Base-by-base conservation (phyloP, 2,329 filamentous ascomycete genomes). In the Fusarium pseudograminearum region DNA sequence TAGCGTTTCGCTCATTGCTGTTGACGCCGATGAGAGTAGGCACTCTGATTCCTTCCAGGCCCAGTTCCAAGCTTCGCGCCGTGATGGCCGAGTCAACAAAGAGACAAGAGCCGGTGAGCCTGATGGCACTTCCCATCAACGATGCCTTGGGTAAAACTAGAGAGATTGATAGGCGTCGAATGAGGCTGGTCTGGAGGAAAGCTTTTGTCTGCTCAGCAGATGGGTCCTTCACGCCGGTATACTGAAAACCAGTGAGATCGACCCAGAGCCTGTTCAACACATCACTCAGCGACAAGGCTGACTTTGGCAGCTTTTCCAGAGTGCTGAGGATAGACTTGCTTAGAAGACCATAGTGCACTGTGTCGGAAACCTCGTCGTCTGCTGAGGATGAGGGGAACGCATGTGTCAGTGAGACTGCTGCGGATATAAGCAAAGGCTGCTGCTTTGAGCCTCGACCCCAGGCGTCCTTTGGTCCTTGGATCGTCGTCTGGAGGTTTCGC, bases 21-120 rank as follows among this genome's bases (percentile, higher is more conserved):
- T 94, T 93, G 30, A 94, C 86, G 1, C 92, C 92, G 47, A 94
- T 87, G 51, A 94, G 77, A 33, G 88, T 89, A 28, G 91, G 90
- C 12, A 93, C 83, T 38, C 84, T 84, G 52, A 94, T 76, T 22
- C 86, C 84, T 47, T 85, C 83, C 11, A 93, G 76, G 38, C 82
- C 81, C 46, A 91, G 76, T 30, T 40, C 75, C 57, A 76, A 30
- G 15, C 74, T 78, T 22, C 78, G 76, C 30, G 70, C 70, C 5
- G 69, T 69, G 52, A 76, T 59, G 2, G 58, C 67, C 7, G 69
- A 74, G 63, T 67, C 77, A 69, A 68, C 75, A 70, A 82, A 87
- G 30, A 81, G 77, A 12, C 82, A 81, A n/a, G 79, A 80, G 3
- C 78, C 80, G 2, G 83, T 83, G 41, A 90, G 76, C 47, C 85